Base-by-base conservation (phyloP, 768 basidiomycete genomes). In the Pleurotus djamor region DNA sequence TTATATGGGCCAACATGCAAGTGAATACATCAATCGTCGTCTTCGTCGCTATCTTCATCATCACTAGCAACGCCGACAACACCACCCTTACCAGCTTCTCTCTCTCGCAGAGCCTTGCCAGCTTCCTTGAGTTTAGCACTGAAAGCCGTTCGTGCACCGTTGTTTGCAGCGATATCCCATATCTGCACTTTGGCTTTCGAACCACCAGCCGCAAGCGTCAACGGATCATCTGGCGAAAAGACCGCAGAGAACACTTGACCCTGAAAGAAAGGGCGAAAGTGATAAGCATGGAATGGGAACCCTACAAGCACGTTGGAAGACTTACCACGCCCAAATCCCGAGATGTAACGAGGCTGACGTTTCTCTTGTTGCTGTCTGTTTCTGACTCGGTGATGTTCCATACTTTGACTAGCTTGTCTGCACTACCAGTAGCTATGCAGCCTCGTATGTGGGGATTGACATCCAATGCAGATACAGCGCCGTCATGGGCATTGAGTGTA, bases 241-340 rank as follows among this genome's bases (percentile, higher is more conserved):
- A 83, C 79, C 0, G 89, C 80, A 5, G 95, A 91, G 75, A 99
- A 99, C 5, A 98, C 93, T 79, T 96, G 96, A 74, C 97, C 97
- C 96, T 97, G 63, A 49, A 59, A 9, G 5, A 35, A 7, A 12
- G 12, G 35, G 36, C 36, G 45, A 65, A 57, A 60, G 10, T 57
- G 56, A 2, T 33, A 47, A 38, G 54, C 16, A 59, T 47, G n/a
- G 48, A 5, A 16, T 17, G 45, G 57, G 36, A 50, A 54, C 45
- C 10, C 17, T 33, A 35, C 45, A 59, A 35, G 10, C 16, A 38
- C 9, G 34, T 17, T 9, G 49, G 28, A 41, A 3, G 43, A 81
- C 85, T 28, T 75, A 97, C 96, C 50, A 98, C 85, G 37, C 94
- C 95, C 17, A 99, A 80, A 73, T 99, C 95, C 59, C 95, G 75